Base-by-base conservation (phyloP, 345 rosid genomes). In the Pugionium cornutum region DNA sequence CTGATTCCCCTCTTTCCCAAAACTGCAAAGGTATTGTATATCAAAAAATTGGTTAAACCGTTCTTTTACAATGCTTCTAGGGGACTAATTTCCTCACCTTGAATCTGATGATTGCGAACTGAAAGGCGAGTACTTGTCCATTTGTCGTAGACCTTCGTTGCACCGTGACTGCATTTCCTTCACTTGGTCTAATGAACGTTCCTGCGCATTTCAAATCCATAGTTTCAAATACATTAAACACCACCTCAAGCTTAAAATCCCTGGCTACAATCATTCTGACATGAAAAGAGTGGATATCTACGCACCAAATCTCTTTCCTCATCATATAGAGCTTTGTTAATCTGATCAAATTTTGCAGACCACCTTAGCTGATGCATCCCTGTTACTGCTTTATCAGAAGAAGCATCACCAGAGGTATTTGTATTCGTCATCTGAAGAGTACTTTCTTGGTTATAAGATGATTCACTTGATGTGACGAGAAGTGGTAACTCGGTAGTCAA, bases 301-400 rank as follows among this genome's bases (percentile, higher is more conserved):
- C 97, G 74, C 75, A 90, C 99, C 75, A 94, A 80, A 54, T 86
- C 88, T 73, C 73, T 77, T 81, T 94, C 90, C 80, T 94, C 99
- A 76, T 86, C 92, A 18, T 56, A 53, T 35, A 94, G 91, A 42
- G 91, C 79, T 75, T 78, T 84, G 53, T 81, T 84, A 88, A 90
- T 81, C 79, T 81, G 91, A 83, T 80, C 82, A 75, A 94, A 94
- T 74, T 88, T 76, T 48, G 82, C 71, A 41, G 58, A 74, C 96
- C 97, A 89, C 75, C 75, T 83, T 51, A 64, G 64, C 68, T 64
- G 79, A 80, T 94, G 99, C 80, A 69, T 59, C 53, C 84, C 79
- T 41, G 77, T 73, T 34, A 68, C 47, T 34, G 75, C 42, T 69
- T 76, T 58, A 64, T 36, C 53, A 46, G 85, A 64, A 27, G 78